Percentiles rank a stretch among this genome's conserved stretches.
Evolutionary conservation across 768 basidiomycete genomes (phyloP).

Genomic region (Pholiota microspora): DNA sequence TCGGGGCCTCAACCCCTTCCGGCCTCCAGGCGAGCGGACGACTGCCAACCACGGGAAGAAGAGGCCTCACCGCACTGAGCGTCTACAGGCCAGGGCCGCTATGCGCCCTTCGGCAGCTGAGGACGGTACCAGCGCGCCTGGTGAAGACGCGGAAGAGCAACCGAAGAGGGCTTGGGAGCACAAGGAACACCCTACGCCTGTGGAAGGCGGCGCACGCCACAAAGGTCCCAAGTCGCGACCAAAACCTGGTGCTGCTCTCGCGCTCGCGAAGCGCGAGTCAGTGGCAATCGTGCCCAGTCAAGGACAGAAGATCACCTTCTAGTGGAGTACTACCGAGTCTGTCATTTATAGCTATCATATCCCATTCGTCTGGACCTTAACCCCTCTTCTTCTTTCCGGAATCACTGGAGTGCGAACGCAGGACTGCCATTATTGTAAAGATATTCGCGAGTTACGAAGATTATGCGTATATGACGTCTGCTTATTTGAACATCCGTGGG

Average conservation of each 20-base stretch:
- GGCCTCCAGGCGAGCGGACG: slow-evolving; percentile 3
- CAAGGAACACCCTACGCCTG: slow-evolving; percentile 1
- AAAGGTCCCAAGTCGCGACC: slow-evolving; percentile 48
- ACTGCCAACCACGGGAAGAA: slow-evolving; percentile 7
- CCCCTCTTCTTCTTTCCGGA: no score
- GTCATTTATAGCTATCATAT: no score
- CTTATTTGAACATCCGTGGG: no score
- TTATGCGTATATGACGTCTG: no score
- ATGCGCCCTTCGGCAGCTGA: neutral
- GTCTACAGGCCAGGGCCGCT: neutral
- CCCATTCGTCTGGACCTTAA: no score
- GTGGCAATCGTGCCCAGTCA: slow-evolving; percentile 68
- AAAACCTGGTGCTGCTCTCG: slow-evolving; percentile 79
- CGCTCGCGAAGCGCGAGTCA: slow-evolving; percentile 72
- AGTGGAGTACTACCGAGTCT: no score
- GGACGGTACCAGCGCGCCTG: neutral
- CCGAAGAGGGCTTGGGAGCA: slow-evolving; percentile 7
- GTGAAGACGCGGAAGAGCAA: neutral
- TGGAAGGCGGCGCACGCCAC: slow-evolving; percentile 17
- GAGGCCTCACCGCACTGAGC: slow-evolving; percentile 1
- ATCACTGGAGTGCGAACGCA: no score
- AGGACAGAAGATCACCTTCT: slow-evolving; percentile 75
- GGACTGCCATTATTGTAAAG: no score
- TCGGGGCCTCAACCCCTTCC: slow-evolving; percentile 53
- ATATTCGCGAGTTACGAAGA: no score